phyloP scores from a whole-genome alignment of 495 filamentous ascomycete species.

The Penicillium egyptiacum region DNA sequence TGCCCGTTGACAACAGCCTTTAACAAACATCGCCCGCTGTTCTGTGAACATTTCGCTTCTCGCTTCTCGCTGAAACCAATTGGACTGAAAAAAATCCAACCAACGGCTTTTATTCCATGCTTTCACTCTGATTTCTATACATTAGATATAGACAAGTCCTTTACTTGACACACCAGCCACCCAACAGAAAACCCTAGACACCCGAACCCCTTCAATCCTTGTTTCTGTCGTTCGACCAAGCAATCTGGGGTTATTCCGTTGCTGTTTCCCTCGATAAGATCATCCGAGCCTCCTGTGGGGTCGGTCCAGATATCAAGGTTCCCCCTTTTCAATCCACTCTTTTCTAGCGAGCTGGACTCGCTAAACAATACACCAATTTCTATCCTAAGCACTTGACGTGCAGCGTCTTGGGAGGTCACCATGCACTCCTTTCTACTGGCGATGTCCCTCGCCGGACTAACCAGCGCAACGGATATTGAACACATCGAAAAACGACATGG shows the following conservation, averaged over 20 bases:
- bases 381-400: background rate
- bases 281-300: background rate
- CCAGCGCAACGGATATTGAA: conserved; percentile 30
- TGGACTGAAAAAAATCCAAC: conserved; percentile 10
- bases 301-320: conserved; percentile 9
- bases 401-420: conserved; percentile 1
- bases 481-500: conserved; percentile 35
- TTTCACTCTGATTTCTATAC: conserved; percentile 12
- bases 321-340: conserved; percentile 5
- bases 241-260: conserved; percentile 22
- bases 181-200: conserved; percentile 8
- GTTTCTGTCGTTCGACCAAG: background rate
- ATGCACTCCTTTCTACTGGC: conserved; percentile 18
- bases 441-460: conserved; percentile 34
- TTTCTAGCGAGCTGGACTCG: conserved; percentile 30
- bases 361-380: background rate
- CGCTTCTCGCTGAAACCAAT: conserved; percentile 12
- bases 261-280: conserved; percentile 1
- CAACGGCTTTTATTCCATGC: conserved; percentile 6
- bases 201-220: conserved; percentile 1
- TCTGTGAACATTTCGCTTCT: conserved; percentile 20
- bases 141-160: conserved; percentile 27
- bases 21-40: conserved; percentile 10
- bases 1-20: conserved; percentile 30
- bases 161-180: conserved; percentile 15